Evolutionary conservation across 805 yeast species (phyloP), one percentile per base, ranked within the genome.

Genomic region (Saturnispora hagleri): DNA sequence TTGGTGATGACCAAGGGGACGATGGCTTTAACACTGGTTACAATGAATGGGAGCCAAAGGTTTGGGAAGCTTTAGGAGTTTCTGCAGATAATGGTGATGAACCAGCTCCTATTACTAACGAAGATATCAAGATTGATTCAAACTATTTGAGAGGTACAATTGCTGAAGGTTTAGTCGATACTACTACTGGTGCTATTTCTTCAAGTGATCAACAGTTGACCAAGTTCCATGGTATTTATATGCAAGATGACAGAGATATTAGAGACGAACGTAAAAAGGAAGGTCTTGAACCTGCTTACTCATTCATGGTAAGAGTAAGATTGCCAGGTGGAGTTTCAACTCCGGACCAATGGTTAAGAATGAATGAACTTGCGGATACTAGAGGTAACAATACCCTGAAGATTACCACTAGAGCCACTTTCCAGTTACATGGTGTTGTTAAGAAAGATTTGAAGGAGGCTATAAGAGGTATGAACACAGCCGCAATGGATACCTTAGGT

Each of bases 191-290:
- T 57, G 90, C 96, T 15, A 86, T 91, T 58, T 78, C 85, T 57
- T 93, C 97, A 13, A 79, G 80, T 53, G 97, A 89, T 69, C 95
- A 89, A 71, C 97, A 90, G 70, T 70, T 91, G 68, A 89, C 97
- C 58, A 91, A 91, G 71, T 91, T 91, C 80, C 98, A 91, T 69
- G 98, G 98, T 71, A 89, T 89, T 59, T 91, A 91, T 69, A 89
- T 91, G 96, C 98, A 91, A 73, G 98, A 91, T 69, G 98, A 91
- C 67, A 87, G 98, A 73, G 98, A 91, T 69, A 75, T 91, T 54
- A 80, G 98, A 68, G 98, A 91, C 52, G 85, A 86, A 60, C 83
- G 97, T 65, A 91, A 90, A 71, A 80, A 87, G 46, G 88, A 86
- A 65, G 97, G 98, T 43, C 68, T 87, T 57, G 98, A 91, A 71